Evolutionary conservation across 1,139 yeast species (phyloP), one percentile per base, ranked within the genome.

Genomic region (Hyphopichia khmerensis): DNA sequence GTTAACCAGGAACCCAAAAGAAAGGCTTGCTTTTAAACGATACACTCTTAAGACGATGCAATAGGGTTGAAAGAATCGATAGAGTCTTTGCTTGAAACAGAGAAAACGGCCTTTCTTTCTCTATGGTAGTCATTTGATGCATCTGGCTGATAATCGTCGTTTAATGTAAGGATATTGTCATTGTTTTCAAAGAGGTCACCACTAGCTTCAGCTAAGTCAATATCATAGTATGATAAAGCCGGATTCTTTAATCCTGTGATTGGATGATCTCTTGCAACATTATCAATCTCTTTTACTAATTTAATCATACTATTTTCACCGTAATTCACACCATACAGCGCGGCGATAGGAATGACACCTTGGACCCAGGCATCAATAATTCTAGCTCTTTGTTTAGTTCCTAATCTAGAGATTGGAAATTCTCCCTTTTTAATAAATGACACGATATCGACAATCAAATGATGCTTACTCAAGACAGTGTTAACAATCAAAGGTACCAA

Each of bases 401-500:
- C 90, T 41, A 84, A 66, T 50, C 89, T 68, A 23, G 93, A 87
- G 36, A 77, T 71, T 1, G 90, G 91, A 49, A 84, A 79, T 36
- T 74, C 80, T 0, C 82, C 85, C 40, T 72, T 72, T 43, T 78
- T 80, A 42, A 87, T 81, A 62, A 91, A 93, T 0, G 91, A 87
- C 40, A 95, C 87, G 38, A 90, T 77, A 61, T 93, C 97, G 36
- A 90, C 72, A n/a, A 89, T 79, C 45, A 93, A 67, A 52, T 90
- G 96, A 59, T 91, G 96, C 51, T 80, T 85, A 49, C 88, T 84
- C 51, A 93, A 69, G 1, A 91, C 81, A 4, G 84, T 82, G 50
- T 89, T 85, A 37, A 87, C 89, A 40, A 93, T 77, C 34, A 91
- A 77, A 0, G 98, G 96, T 0, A 90, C 91, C 46, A 93, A 64